These are phyloP conservation scores for Jackrogersella multiformis DNA, from an alignment of 495 filamentous ascomycete species.

Conservation along the genomic window DNA sequence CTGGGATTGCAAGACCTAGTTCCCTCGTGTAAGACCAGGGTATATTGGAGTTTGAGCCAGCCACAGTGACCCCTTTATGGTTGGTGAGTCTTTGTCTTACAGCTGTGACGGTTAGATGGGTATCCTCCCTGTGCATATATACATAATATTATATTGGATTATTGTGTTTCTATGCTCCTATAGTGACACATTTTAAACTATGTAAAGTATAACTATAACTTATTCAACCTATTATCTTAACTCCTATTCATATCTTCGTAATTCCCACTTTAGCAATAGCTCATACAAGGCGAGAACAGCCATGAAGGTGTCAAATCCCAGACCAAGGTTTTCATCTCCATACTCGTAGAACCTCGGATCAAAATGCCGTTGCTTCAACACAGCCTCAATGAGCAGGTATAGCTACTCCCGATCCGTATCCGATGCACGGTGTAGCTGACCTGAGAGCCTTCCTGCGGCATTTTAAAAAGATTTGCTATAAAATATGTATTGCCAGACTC, in stretches of 20 bases:
- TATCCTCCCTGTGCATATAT: neutral
- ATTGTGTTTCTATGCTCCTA: too few relatives aligned
- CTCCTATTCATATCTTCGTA: neutral
- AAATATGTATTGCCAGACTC: neutral
- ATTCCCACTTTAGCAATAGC: neutral
- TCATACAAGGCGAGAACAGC: neutral
- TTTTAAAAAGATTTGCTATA: neutral
- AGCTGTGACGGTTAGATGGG: neutral
- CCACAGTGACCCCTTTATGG: neutral
- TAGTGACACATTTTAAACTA: too few relatives aligned
- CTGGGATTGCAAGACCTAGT: neutral
- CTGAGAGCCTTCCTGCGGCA: neutral
- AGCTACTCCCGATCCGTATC: neutral
- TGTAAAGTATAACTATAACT: neutral
- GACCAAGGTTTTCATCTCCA: neutral
- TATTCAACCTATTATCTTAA: neutral
- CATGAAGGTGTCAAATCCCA: too few relatives aligned
- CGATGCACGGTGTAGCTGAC: conserved; percentile 1
- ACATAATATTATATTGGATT: neutral
- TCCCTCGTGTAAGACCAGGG: too few relatives aligned
- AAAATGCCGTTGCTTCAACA: neutral
- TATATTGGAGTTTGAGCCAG: neutral
- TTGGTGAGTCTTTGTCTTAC: neutral
- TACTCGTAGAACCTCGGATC: neutral
- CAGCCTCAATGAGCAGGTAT: neutral